Percentiles rank a stretch among this genome's conserved stretches.
These are phyloP conservation scores for Tardiomyces blankii DNA, from an alignment of 1,139 yeast species.

Conservation along the genomic window DNA sequence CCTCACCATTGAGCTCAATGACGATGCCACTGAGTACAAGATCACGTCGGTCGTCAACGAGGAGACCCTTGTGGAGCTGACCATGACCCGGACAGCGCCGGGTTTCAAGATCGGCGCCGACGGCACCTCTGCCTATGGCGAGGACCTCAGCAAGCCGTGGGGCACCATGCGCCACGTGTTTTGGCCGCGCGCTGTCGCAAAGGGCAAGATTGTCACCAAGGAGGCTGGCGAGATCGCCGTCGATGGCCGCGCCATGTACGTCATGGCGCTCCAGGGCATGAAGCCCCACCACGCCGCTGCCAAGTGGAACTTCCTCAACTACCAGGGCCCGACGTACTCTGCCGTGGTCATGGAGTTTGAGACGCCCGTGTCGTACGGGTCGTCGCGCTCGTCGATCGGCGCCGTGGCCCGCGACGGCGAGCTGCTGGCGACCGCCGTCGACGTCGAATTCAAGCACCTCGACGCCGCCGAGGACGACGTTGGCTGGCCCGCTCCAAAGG, in stretches of 20 bases:
- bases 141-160: constrained; percentile 76
- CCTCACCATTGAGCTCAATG: constrained; percentile 49
- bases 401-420: constrained; percentile 56
- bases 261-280: constrained; percentile 98
- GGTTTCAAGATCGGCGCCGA: constrained; percentile 88
- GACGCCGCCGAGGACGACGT: constrained; percentile 53
- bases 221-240: constrained; percentile 18
- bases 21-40: constrained; percentile 43
- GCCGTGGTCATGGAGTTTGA: constrained; percentile 92
- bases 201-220: constrained; percentile 44
- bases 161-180: constrained; percentile 92
- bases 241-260: constrained; percentile 64
- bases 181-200: constrained; percentile 81
- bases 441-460: constrained; percentile 55
- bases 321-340: constrained; percentile 64
- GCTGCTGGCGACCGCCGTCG: constrained; percentile 52
- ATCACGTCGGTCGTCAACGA: constrained; percentile 57
- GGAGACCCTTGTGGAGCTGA: constrained; percentile 64
- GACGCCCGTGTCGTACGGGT: constrained; percentile 84
- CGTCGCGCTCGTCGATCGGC: constrained; percentile 71
- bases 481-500: constrained; percentile 85
- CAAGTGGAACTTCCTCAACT: constrained; percentile 87
- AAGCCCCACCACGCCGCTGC: constrained; percentile 99
- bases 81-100: constrained; percentile 49
- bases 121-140: constrained; percentile 76